Evolutionary conservation across 352 stramenopile species (phyloP), one percentile per base, ranked within the genome.

Genomic region (Phytopythium aichiense): DNA sequence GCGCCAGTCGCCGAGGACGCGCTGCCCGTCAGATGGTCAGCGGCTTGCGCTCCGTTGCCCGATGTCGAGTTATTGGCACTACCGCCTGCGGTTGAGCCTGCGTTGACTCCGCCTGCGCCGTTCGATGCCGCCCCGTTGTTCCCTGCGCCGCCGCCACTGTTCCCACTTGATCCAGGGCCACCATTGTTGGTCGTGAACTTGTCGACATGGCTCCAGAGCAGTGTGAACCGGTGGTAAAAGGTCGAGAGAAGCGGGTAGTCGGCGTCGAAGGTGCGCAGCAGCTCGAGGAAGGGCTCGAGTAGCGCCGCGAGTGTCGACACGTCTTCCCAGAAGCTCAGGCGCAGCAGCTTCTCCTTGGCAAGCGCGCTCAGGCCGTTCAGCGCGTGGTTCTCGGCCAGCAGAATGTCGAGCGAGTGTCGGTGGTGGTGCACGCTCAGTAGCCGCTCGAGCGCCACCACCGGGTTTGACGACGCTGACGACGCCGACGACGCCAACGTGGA

Each of bases 221-320:
- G 59, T 30, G 80, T 87, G 66, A 90, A 92, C 28, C 75, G 74
- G 60, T 90, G 78, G 67, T 89, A 92, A 52, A 89, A 92, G 11
- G 75, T 92, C 43, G 76, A 88, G 18, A 90, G 53, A 48, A 88
- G 68, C 33, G 78, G 71, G 55, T 76, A 86, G 62, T 89, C 74
- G 12, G 76, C 70, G 60, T 89, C 79, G 33, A 89, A 81, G 38
- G 71, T 81, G 58, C 82, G 83, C 61, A 89, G 68, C 50, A 89
- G 66, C 49, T 92, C 78, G n/a, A 84, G 56, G 48, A 92, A 92
- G 11, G 82, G 82, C 61, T 83, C 73, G 11, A 91, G 69, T n/a
- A 92, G 64, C 7, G 59, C 64, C 50, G 76, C 83, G 68, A 76
- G 77, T 35, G 69, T 76, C 49, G 71, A 60, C 12, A 89, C 42